Evolutionary conservation across 2,329 filamentous ascomycete species (phyloP).

Genomic region (Hypoxylon sp.): DNA sequence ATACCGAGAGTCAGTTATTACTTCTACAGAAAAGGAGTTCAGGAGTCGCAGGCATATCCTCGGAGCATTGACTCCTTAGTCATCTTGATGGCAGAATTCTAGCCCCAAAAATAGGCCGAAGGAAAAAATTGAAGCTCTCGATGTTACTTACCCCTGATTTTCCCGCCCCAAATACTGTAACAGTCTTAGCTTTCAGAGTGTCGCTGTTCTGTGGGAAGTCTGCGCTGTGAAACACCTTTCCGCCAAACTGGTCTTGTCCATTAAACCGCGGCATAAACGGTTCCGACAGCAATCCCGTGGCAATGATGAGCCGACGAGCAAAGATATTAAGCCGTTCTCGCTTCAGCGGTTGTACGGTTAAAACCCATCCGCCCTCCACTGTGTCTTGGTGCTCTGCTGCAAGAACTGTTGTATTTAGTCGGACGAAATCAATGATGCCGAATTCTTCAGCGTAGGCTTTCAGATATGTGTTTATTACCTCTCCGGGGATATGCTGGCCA

Average conservation of each 20-base stretch:
- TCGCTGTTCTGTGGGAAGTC: slow-evolving; percentile 59
- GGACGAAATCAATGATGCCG: slow-evolving; percentile 62
- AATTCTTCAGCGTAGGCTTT: slow-evolving; percentile 67
- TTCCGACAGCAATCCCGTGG: slow-evolving; percentile 71
- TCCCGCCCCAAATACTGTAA: slow-evolving; percentile 69
- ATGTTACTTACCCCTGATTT: slow-evolving; percentile 63
- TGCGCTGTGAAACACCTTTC: slow-evolving; percentile 69
- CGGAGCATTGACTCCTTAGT: no score
- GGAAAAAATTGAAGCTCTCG: no score
- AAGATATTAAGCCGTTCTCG: slow-evolving; percentile 48
- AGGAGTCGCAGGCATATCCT: no score
- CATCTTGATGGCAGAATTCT: no score
- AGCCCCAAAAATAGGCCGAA: no score
- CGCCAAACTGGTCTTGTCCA: slow-evolving; percentile 63
- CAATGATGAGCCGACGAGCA: slow-evolving; percentile 68
- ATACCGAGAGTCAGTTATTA: no score
- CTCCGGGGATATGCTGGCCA: slow-evolving; percentile 71
- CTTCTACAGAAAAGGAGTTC: no score
- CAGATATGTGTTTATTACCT: slow-evolving; percentile 69
- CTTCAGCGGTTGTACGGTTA: slow-evolving; percentile 38
- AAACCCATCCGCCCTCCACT: slow-evolving; percentile 52
- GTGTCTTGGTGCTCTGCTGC: slow-evolving; percentile 63
- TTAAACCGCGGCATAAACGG: slow-evolving; percentile 66
- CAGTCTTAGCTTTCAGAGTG: slow-evolving; percentile 55
- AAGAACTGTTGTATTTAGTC: slow-evolving; percentile 65